Percentiles rank a stretch among this genome's conserved stretches.
These are phyloP conservation scores for Cinnamomum micranthum DNA, from an alignment of 164 flowering plant genomes.

Conservation along the genomic window DNA sequence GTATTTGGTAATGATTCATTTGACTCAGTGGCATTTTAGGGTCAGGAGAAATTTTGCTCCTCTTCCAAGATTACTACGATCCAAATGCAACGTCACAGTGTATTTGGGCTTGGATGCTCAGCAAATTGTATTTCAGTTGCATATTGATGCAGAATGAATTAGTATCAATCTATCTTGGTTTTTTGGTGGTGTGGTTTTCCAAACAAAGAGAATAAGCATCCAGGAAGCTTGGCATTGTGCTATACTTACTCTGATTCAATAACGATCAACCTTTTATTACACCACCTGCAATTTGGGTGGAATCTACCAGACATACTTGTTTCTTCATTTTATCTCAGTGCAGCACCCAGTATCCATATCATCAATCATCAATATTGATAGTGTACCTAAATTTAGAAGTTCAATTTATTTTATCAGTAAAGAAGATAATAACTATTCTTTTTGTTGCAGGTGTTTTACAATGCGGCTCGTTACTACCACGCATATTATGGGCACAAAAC, in stretches of 20 bases:
- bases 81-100: background rate
- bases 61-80: background rate
- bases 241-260: background rate
- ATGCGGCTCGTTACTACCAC: constrained; percentile 84
- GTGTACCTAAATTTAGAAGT: background rate
- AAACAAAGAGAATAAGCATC: background rate
- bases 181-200: background rate
- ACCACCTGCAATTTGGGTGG: no score
- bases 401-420: background rate
- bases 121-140: background rate
- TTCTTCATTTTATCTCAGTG: no score
- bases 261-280: background rate
- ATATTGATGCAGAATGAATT: background rate
- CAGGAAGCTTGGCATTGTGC: background rate
- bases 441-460: constrained; percentile 77
- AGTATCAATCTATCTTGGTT: background rate
- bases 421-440: constrained; percentile 4
- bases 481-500: constrained; percentile 97
- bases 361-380: background rate
- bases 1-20: background rate
- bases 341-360: no score
- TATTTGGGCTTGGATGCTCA: no score
- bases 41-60: background rate
- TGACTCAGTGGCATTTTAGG: no score
- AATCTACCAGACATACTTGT: no score